Base-by-base conservation (phyloP, 1,284 basidiomycete species). In the Ustilago crameri region DNA sequence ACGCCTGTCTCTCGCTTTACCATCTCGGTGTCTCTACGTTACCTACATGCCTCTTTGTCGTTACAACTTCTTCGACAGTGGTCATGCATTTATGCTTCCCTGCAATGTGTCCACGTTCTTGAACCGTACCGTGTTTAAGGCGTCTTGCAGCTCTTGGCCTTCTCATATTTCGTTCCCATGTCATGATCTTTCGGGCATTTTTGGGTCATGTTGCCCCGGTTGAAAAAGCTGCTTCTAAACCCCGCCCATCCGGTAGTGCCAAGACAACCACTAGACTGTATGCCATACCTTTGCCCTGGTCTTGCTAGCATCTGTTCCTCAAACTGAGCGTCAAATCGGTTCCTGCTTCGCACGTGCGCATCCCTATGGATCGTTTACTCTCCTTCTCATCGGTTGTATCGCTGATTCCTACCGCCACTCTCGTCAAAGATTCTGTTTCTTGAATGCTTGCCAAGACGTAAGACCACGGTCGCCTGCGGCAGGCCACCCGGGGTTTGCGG, bases 321-420 rank as follows among this genome's bases (percentile, higher is more conserved):
- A 30, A 30, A 17, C 42, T 40, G 10, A 10, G 15, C 15, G 23
- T 9, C 37, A 40, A 3, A 5, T 22, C 27, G 7, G 55, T 57
- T 50, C 55, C 55, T 57, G 48, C 47, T 38, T 50, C 17, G 48
- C 55, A 57, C 55, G 55, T 57, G 55, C 34, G 48, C 35, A 23
- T 45, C 41, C 41, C n/a, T 49, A 17, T 17, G 30, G 37, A 43
- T 49, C 47, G 32, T 24, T 12, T 15, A 40, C 41, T 18, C 12
- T 42, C 9, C 18, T 14, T 42, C 41, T 42, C 18, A 18, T 18
- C 35, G 12, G 7, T 17, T 15, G n/a, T 5, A n/a, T n/a, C 14
- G 17, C 15, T 5, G 35, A 5, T 9, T 37, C 17, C 9, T 14
- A 17, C 35, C 5, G 14, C 35, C 15, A 37, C 35, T 5, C 8